Conservation (phyloP, 352 stramenopile genomes). For the Globisporangium megalacanthum region DNA sequence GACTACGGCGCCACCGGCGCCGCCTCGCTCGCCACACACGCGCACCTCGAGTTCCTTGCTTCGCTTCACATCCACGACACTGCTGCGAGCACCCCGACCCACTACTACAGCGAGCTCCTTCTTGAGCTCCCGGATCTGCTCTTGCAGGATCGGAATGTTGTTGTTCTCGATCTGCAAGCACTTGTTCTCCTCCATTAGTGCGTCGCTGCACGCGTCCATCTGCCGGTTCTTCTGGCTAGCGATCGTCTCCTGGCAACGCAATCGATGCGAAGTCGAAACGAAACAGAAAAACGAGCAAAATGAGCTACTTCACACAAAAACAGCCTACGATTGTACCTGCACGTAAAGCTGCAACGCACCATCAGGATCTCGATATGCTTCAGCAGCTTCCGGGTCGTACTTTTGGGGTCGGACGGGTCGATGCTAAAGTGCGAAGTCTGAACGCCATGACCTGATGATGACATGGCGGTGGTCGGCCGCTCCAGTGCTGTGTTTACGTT, state of each 20-base stretch:
- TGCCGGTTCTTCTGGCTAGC: constrained; percentile 47
- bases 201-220: constrained; percentile 38
- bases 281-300: not conserved
- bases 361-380: constrained; percentile 81
- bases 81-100: not conserved
- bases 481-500: not conserved
- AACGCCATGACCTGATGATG: constrained; percentile 11
- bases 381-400: constrained; percentile 74
- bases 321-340: not conserved
- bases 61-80: constrained; percentile 18
- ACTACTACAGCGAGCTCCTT: constrained; percentile 24
- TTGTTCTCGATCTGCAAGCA: constrained; percentile 77
- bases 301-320: not conserved
- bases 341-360: constrained; percentile 18
- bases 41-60: constrained; percentile 42
- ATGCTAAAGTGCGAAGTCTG: constrained; percentile 54
- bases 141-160: constrained; percentile 79
- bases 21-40: not conserved
- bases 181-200: constrained; percentile 56
- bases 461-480: constrained; percentile 17
- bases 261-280: no score
- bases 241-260: constrained; percentile 36
- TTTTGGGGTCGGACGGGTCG: constrained; percentile 77
- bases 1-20: not conserved
- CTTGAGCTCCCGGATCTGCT: constrained; percentile 64